A percentile compares a stretch with the other conserved stretches of the same genome.
These are phyloP conservation scores for Rhododendron simsii DNA, from an alignment of 148 eudicot genomes.

Conservation along the genomic window DNA sequence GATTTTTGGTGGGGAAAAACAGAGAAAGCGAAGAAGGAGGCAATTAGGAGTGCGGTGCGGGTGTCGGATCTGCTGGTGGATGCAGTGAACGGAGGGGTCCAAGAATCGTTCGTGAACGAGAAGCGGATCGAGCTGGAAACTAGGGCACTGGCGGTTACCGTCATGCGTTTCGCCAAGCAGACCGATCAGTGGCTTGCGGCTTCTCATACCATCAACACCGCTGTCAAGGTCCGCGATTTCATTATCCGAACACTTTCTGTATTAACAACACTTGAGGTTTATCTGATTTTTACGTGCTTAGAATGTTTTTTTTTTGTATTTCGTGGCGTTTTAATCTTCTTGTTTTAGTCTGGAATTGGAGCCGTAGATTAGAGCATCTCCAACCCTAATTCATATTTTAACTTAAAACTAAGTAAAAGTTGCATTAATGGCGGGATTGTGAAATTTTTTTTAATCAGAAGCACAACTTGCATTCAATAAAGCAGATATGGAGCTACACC, in stretches of 20 bases:
- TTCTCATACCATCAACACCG: conserved; percentile 65
- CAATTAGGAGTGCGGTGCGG: conserved; percentile 43
- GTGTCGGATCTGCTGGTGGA: conserved; percentile 73
- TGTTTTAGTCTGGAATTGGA: not conserved
- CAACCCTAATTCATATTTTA: not conserved
- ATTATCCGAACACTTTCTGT: not conserved
- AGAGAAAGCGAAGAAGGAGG: conserved; percentile 77
- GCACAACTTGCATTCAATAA: too few species aligned
- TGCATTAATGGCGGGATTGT: not conserved
- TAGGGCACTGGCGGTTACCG: conserved; percentile 47
- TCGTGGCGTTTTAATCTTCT: not conserved
- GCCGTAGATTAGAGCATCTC: not conserved
- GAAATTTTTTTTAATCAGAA: not conserved
- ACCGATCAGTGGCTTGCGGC: conserved; percentile 88
- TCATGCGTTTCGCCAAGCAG: conserved; percentile 59
- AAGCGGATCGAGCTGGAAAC: conserved; percentile 78
- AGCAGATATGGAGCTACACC: not conserved
- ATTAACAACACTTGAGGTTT: not conserved
- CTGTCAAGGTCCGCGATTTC: conserved; percentile 44
- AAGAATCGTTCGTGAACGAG: conserved; percentile 69
- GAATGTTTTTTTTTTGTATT: not conserved
- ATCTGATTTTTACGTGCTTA: not conserved
- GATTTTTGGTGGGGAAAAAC: not conserved
- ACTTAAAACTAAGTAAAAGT: not conserved
- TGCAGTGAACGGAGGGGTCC: conserved; percentile 72